Evolutionary conservation across 2,329 filamentous ascomycete genomes (phyloP).

Genomic region (Diplodia seriata): DNA sequence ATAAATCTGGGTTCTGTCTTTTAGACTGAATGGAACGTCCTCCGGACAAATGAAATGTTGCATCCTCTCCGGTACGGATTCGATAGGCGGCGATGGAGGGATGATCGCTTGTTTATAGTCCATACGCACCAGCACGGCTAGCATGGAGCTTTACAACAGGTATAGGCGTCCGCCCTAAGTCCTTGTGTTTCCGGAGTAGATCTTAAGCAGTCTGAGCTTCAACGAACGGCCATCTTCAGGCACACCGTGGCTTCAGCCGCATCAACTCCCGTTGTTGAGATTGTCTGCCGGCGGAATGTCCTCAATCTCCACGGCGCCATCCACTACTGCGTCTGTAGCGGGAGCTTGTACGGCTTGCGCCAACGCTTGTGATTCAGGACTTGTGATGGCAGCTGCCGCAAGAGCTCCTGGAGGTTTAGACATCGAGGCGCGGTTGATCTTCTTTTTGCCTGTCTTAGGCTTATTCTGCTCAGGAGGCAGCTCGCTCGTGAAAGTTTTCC

Average conservation of each 20-base stretch:
- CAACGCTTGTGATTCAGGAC: constrained; percentile 20
- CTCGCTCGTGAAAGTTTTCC: constrained; percentile 76
- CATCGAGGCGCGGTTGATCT: constrained; percentile 27
- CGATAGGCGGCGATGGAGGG: neutral
- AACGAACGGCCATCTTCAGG: too few species aligned
- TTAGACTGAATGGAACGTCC: neutral
- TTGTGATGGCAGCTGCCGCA: neutral
- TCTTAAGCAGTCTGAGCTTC: neutral
- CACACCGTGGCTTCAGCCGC: neutral
- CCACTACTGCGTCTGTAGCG: constrained; percentile 8
- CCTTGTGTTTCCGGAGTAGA: too few species aligned
- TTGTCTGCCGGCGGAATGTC: neutral
- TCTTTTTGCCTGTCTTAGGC: constrained; percentile 35
- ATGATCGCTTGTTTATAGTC: neutral
- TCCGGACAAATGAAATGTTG: neutral
- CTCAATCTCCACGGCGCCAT: constrained; percentile 11
- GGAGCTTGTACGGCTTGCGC: constrained; percentile 22
- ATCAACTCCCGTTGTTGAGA: neutral
- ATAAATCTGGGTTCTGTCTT: neutral
- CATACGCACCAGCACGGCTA: too few species aligned
- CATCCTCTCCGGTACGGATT: neutral
- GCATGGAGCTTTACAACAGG: too few species aligned
- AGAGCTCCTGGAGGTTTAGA: constrained; percentile 13
- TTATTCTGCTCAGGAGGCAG: constrained; percentile 43
- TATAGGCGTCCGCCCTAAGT: too few species aligned